These are phyloP conservation scores for Paecilomyces sp. DNA, from an alignment of 2,329 filamentous ascomycete species.

Conservation along the genomic window DNA sequence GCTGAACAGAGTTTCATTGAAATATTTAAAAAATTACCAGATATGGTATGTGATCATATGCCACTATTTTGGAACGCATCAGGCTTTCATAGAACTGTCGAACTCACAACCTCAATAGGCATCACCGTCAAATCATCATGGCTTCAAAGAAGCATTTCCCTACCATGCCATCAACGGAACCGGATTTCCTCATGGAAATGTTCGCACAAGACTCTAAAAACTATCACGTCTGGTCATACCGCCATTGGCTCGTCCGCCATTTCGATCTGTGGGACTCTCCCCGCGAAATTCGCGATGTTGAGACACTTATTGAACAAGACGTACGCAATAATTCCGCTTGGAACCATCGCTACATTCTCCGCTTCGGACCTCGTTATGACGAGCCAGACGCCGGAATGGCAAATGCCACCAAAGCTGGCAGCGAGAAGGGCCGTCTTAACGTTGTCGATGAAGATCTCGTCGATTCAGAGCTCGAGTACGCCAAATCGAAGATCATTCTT, in stretches of 20 bases:
- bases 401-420: constrained; percentile 11
- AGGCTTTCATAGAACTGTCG: constrained; percentile 39
- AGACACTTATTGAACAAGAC: constrained; percentile 67
- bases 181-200: constrained; percentile 70
- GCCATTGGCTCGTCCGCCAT: constrained; percentile 66
- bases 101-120: constrained; percentile 30
- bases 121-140: constrained; percentile 53
- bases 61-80: constrained; percentile 33
- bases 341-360: constrained; percentile 94
- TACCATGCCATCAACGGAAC: constrained; percentile 58
- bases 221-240: constrained; percentile 97
- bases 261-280: constrained; percentile 52
- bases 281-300: constrained; percentile 61
- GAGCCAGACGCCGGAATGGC: constrained; percentile 33
- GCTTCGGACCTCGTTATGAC: constrained; percentile 58
- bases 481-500: constrained; percentile 63
- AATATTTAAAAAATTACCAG: constrained; percentile 95
- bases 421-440: constrained; percentile 23
- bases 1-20: constrained; percentile 76
- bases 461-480: constrained; percentile 68
- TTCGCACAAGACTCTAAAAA: constrained; percentile 86
- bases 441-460: constrained; percentile 56
- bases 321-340: constrained; percentile 95
- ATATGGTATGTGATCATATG: constrained; percentile 58
- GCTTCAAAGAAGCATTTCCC: constrained; percentile 43